Evolutionary conservation across 2,329 filamentous ascomycete genomes (phyloP), one percentile per base, ranked within the genome.

Genomic region (Cephalotrichum gorgonifer): DNA sequence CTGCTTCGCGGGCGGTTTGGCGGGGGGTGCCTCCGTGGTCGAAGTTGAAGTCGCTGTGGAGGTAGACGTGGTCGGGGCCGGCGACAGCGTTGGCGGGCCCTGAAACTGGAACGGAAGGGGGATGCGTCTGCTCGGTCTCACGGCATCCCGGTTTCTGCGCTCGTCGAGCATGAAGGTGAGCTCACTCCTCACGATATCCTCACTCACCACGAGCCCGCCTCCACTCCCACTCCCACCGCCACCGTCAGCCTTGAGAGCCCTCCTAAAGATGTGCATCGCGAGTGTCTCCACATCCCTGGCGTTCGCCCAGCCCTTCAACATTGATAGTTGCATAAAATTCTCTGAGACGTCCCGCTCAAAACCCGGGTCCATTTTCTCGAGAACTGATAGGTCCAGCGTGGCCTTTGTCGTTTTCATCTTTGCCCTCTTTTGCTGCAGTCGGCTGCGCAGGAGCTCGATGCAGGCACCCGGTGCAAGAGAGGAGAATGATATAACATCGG

Each of bases 251-350:
- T 63, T 64, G 51, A 65, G 61, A n/a, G 63, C 53, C 17, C 51
- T 56, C 15, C 62, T 59, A 53, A 79, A 78, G 2, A 83, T 72
- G 1, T 47, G 55, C 50, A 74, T 78, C 0, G 65, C 69, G 0
- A 86, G 41, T 0, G 72, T 74, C 12, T 76, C 63, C 2, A 86
- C 71, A 43, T 86, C 83, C 4, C 82, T 70, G 0, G 74, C 81
- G 52, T 78, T 86, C 0, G 74, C 83, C 78, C 82, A 86, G 6
- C 70, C 69, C 0, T 70, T 39, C 22, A 47, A 22, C 45, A 27
- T 23, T 20, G 35, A 25, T 4, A 28, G n/a, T 23, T 17, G 26
- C 3, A 6, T 28, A 31, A 84, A 74, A 0, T 55, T 31, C 48
- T 6, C 2, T 56, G 28, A 38, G 14, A 61, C 43, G 1, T 53